Conservation (phyloP, 306 rosid genomes). For the Corylus americana region DNA sequence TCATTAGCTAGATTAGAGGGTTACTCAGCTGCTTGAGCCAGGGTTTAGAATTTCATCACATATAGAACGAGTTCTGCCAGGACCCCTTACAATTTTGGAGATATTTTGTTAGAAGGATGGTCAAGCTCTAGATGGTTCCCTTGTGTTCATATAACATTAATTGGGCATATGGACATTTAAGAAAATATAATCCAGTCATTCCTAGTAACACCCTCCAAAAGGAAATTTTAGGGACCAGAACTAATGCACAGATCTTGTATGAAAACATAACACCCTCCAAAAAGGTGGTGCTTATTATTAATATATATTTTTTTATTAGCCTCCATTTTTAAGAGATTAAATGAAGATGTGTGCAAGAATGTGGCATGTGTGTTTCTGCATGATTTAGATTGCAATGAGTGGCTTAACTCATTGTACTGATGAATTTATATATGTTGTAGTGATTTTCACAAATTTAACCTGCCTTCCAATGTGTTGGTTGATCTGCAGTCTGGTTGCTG, state of each 20-base stretch:
- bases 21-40: neutral
- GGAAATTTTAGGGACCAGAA: neutral
- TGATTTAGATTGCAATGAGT: neutral
- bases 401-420: neutral
- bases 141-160: too few relatives aligned
- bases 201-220: neutral
- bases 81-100: neutral
- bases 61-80: neutral
- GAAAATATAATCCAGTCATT: too few relatives aligned
- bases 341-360: neutral
- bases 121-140: neutral
- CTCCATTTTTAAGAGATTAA: too few relatives aligned
- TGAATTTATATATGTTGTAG: neutral
- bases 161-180: too few relatives aligned
- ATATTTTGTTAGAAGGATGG: neutral
- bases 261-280: neutral
- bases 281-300: neutral
- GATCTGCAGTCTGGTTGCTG: slow-evolving; percentile 82
- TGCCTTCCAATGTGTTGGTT: neutral
- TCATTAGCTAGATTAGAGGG: neutral
- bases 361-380: neutral
- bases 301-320: too few relatives aligned
- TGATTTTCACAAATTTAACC: neutral
- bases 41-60: neutral
- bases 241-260: neutral